Evolutionary conservation across 1,139 yeast species (phyloP).

Genomic region (Kodamaea plutei): DNA sequence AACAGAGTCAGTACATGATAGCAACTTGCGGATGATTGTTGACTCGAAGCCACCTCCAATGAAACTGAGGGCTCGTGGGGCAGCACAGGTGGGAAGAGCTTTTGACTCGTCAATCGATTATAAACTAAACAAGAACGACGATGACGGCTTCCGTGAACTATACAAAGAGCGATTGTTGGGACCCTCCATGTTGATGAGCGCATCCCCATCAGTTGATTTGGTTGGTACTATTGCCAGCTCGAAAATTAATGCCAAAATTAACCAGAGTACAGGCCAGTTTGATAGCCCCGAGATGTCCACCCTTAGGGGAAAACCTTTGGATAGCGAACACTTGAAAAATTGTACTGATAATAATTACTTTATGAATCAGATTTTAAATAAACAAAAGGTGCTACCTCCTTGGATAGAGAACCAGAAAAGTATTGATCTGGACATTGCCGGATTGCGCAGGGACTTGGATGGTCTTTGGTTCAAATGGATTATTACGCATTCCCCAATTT

Average conservation of each 20-base stretch:
- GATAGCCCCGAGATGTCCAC: constrained; percentile 40
- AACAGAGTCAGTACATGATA: constrained; percentile 46
- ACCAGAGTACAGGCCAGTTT: constrained; percentile 60
- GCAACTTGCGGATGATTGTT: constrained; percentile 57
- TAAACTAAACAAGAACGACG: constrained; percentile 40
- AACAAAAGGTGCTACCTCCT: constrained; percentile 79
- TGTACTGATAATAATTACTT: constrained; percentile 40
- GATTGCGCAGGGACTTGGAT: constrained; percentile 44
- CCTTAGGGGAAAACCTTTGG: constrained; percentile 62
- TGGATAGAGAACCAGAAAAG: constrained; percentile 82
- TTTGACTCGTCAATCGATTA: constrained; percentile 63
- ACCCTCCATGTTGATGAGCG: constrained; percentile 47
- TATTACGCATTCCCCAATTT: constrained; percentile 17
- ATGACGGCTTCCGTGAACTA: constrained; percentile 56
- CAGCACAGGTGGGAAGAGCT: constrained; percentile 5
- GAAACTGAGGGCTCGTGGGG: background rate
- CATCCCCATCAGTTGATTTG: constrained; percentile 37
- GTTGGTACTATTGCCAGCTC: constrained; percentile 70
- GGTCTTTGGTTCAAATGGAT: constrained; percentile 41
- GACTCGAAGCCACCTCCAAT: constrained; percentile 43
- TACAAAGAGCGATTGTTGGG: constrained; percentile 63
- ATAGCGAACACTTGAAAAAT: constrained; percentile 58
- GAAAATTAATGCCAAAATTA: constrained; percentile 68
- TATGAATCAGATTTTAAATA: constrained; percentile 54
- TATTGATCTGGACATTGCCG: constrained; percentile 42